Conservation (phyloP, 176 grass and related monocot genomes). For the Carex myosuroides region DNA sequence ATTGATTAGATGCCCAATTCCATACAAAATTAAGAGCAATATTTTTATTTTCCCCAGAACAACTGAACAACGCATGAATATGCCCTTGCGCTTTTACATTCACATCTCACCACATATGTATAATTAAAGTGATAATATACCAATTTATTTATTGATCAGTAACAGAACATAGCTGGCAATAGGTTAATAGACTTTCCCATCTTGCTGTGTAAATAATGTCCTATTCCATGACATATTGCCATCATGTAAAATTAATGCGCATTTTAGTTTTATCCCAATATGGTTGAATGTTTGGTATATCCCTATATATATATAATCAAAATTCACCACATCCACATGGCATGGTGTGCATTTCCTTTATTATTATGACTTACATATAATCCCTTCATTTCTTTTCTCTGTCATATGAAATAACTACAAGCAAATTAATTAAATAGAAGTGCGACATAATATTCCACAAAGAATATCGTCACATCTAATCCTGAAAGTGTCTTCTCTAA, state of each 20-base stretch:
- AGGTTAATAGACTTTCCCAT: neutral
- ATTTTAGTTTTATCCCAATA: slow-evolving; percentile 4
- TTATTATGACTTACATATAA: neutral
- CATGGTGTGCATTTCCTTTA: neutral
- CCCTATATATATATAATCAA: neutral
- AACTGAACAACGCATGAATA: neutral
- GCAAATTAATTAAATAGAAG: neutral
- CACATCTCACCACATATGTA: neutral
- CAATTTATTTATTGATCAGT: neutral
- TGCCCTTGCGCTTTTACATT: neutral
- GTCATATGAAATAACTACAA: neutral
- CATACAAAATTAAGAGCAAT: neutral
- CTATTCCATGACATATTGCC: neutral
- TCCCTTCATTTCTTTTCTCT: neutral
- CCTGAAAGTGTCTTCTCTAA: neutral
- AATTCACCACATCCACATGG: slow-evolving; percentile 1
- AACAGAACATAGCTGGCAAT: neutral
- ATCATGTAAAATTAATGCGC: slow-evolving; percentile 1
- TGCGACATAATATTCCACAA: neutral
- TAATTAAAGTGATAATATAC: slow-evolving; percentile 5
- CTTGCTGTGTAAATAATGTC: neutral
- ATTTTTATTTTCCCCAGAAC: neutral
- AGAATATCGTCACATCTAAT: neutral
- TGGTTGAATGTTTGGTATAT: slow-evolving; percentile 1
- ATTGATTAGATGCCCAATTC: neutral